These are phyloP conservation scores for Xylariaceae sp. DNA, from an alignment of 2,329 filamentous ascomycete species.

Conservation along the genomic window DNA sequence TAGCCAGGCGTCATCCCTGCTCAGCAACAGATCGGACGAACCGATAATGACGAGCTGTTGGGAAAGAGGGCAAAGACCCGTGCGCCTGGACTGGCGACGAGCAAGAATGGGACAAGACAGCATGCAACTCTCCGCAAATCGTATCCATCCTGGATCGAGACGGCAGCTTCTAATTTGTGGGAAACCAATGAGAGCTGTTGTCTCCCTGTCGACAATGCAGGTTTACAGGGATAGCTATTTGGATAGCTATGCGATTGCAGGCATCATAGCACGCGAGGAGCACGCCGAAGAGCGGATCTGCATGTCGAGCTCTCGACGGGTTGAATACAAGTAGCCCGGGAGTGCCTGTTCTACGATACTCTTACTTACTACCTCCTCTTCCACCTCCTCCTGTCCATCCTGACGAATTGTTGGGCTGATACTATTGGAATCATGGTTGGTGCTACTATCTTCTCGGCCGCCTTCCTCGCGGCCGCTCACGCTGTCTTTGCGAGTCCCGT, in stretches of 20 bases:
- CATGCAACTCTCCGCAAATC: background rate
- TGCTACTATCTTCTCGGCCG: slow-evolving; percentile 35
- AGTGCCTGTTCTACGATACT: background rate
- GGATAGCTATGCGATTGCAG: background rate
- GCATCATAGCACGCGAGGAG: slow-evolving; percentile 19
- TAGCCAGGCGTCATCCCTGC: slow-evolving; percentile 5
- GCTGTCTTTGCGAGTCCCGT: slow-evolving; percentile 36
- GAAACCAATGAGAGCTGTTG: slow-evolving; percentile 2
- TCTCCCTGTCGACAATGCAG: slow-evolving; percentile 7
- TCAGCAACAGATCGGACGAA: background rate
- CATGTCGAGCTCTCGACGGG: no score
- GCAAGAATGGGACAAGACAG: no score
- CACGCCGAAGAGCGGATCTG: slow-evolving; percentile 2
- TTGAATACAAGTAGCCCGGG: slow-evolving; percentile 20
- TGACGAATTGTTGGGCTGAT: slow-evolving; percentile 18
- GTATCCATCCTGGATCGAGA: background rate
- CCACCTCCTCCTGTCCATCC: background rate
- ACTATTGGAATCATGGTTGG: slow-evolving; percentile 35
- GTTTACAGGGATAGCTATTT: slow-evolving; percentile 1
- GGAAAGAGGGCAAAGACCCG: no score
- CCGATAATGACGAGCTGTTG: slow-evolving; percentile 18
- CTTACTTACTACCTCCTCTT: background rate
- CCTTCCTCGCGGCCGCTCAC: slow-evolving; percentile 35
- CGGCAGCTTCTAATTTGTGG: slow-evolving; percentile 9
- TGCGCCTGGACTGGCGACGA: no score